A percentile compares a stretch with the other conserved stretches of the same genome.
Evolutionary conservation across 2,329 filamentous ascomycete genomes (phyloP).

Genomic region (Aaosphaeria arxii): DNA sequence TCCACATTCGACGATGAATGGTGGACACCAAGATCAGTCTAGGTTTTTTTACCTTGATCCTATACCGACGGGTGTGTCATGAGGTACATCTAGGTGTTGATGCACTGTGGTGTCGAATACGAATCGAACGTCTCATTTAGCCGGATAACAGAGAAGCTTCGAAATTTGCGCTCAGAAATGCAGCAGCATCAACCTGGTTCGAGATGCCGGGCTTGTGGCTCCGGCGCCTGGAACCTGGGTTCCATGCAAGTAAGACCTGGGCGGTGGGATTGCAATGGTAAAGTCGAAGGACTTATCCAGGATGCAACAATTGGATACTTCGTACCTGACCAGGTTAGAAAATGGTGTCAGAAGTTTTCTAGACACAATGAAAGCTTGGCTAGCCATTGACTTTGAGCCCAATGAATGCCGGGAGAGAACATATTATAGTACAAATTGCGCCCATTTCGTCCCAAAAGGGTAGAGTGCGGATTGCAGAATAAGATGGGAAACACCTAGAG

Average conservation of each 20-base stretch:
- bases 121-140: constrained; percentile 18
- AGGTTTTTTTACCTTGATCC: not conserved
- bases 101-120: constrained; percentile 4
- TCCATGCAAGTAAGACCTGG: constrained; percentile 9
- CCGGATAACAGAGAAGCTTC: constrained; percentile 20
- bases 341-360: no score
- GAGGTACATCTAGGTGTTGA: not conserved
- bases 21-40: not conserved
- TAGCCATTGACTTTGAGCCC: no score
- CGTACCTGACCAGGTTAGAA: no score
- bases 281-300: not conserved
- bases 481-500: no score
- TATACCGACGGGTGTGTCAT: not conserved
- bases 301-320: not conserved
- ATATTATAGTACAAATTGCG: no score
- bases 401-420: no score
- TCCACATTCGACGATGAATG: not conserved
- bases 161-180: constrained; percentile 1
- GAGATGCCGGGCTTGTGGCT: not conserved
- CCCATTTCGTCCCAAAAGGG: no score
- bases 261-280: not conserved
- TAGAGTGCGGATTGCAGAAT: no score
- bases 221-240: constrained; percentile 7
- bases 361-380: no score
- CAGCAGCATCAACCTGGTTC: constrained; percentile 1